Evolutionary conservation across 169 alveolate genomes (phyloP), one percentile per base, ranked within the genome.

Genomic region (Cryptosporidium parvum): DNA sequence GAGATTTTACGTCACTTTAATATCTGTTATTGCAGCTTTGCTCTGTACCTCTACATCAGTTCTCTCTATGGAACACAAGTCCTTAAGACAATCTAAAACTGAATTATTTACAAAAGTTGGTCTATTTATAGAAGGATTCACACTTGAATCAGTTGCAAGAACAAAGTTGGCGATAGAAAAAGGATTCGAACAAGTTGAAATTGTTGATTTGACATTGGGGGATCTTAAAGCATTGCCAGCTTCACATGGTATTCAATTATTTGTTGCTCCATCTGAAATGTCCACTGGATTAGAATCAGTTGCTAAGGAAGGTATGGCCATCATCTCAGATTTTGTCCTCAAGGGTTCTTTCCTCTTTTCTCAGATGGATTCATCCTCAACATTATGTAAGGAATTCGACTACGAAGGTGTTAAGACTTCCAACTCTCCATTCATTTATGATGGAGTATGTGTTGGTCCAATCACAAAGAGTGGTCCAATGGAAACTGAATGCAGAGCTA

Each of bases 391-490:
- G 21, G 75, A 59, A 33, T 80, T 80, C 45, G 67, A 45, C 14
- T 80, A 62, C 23, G 65, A 62, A 35, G 75, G 75, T 80, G 51
- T 21, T 23, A 14, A 45, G 33, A 62, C 69, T 21, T 21, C 31
- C 6, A 37, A 59, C 21, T 0, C 29, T 18, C 52, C 44, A 9
- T 59, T 65, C 23, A 80, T 80, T 23, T 80, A 62, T 45, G 37
- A 80, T 9, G 89, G 89, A 14, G 29, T 42, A 10, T 80, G 89
- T 23, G 29, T 12, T 4, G 89, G 89, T 23, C 89, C 89, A 37
- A 61, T 80, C 14, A 65, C 89, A 12, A 45, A 29, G 18, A 26
- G 1, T 23, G 75, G 75, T 62, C 73, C 75, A 61, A 61, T 62
- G 65, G 67, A 80, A 35, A 61, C 44, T 8, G 89, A 65, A 9